These are phyloP conservation scores for Breynia disticha DNA, from an alignment of 441 rosid genomes.

Conservation along the genomic window DNA sequence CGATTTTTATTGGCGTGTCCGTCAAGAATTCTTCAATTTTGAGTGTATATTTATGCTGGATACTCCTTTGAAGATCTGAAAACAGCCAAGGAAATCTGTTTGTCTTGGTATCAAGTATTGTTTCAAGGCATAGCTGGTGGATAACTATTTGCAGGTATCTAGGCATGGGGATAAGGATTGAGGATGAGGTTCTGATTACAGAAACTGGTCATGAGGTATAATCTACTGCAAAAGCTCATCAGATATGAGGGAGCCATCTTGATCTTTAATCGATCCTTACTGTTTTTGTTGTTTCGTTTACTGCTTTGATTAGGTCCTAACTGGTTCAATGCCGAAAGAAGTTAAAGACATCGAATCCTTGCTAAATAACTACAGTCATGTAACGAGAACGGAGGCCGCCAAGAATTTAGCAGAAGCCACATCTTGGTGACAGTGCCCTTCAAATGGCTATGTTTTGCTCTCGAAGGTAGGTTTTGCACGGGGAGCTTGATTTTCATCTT, in stretches of 20 bases:
- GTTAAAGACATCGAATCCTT: conserved; percentile 68
- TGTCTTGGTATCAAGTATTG: neutral
- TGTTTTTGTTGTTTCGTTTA: conserved; percentile 2
- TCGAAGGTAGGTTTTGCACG: neutral
- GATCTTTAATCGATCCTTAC: neutral
- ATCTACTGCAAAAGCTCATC: neutral
- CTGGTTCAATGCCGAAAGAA: conserved; percentile 95
- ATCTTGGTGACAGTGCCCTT: conserved; percentile 10
- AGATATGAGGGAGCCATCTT: too few relatives aligned
- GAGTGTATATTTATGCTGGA: too few relatives aligned
- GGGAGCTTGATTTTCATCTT: neutral
- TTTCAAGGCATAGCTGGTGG: neutral
- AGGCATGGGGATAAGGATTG: conserved; percentile 89
- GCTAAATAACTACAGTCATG: conserved; percentile 45
- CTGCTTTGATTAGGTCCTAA: conserved; percentile 52
- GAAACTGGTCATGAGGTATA: conserved; percentile 80
- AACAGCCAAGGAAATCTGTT: too few relatives aligned
- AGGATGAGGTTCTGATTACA: conserved; percentile 92
- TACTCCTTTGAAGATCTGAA: too few relatives aligned
- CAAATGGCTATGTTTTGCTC: neutral
- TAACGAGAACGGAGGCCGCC: conserved; percentile 15
- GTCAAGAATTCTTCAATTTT: too few relatives aligned
- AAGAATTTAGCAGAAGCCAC: conserved; percentile 19
- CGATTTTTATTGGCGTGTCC: too few relatives aligned
- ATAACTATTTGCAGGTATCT: conserved; percentile 40